Conservation (phyloP, 1,284 basidiomycete genomes). For the Afroboletus lepidellus region DNA sequence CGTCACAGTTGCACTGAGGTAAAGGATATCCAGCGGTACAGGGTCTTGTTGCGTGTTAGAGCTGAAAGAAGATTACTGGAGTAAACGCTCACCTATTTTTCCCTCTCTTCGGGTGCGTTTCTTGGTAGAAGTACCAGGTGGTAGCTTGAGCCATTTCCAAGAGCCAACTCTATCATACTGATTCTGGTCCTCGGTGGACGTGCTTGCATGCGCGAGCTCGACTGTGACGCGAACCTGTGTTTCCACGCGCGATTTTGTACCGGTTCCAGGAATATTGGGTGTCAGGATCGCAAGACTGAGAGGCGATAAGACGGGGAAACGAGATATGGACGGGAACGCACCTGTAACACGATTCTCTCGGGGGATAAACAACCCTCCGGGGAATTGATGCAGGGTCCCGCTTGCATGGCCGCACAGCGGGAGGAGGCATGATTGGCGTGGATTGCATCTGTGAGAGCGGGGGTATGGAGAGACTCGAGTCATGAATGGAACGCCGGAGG, state of each 20-base stretch:
- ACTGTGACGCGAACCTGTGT: constrained; percentile 85
- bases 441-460: constrained; percentile 31
- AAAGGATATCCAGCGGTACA: constrained; percentile 66
- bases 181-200: constrained; percentile 54
- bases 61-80: constrained; percentile 9
- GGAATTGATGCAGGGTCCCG: constrained; percentile 47
- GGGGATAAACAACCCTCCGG: constrained; percentile 62
- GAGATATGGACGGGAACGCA: constrained; percentile 37
- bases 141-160: constrained; percentile 82
- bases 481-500: constrained; percentile 14
- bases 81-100: constrained; percentile 62
- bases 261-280: constrained; percentile 78
- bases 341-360: constrained; percentile 74
- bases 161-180: constrained; percentile 75
- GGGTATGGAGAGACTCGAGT: constrained; percentile 30
- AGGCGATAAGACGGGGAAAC: constrained; percentile 21
- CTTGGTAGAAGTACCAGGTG: constrained; percentile 79
- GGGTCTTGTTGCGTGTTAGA: constrained; percentile 54
- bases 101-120: constrained; percentile 80
- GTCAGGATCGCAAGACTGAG: constrained; percentile 73
- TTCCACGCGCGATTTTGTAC: constrained; percentile 93
- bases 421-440: constrained; percentile 45
- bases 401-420: constrained; percentile 53
- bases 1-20: constrained; percentile 64
- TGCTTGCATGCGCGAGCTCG: constrained; percentile 67